These are phyloP conservation scores for Sequoia sempervirens DNA, from an alignment of 75 land plant genomes.

Conservation along the genomic window DNA sequence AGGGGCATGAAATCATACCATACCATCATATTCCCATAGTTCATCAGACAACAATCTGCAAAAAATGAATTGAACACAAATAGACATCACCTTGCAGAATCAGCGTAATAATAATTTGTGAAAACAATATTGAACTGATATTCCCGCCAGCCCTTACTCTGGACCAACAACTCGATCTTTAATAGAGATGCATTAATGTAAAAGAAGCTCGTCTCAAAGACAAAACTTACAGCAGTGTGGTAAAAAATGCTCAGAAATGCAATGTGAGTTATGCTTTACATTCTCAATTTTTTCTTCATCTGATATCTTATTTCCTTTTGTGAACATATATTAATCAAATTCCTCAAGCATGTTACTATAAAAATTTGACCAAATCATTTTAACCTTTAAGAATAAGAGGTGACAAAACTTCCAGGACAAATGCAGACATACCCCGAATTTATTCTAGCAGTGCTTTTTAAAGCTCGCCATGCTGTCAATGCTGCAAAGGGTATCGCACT, in stretches of 20 bases:
- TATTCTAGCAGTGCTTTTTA: slow-evolving; percentile 79
- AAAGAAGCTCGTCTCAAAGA: slow-evolving; percentile 5
- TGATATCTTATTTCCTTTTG: neutral
- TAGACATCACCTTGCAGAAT: neutral
- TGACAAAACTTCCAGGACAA: neutral
- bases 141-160: neutral
- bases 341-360: neutral
- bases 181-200: neutral
- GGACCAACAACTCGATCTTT: neutral
- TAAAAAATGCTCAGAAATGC: neutral
- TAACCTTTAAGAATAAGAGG: neutral
- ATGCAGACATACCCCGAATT: slow-evolving; percentile 55
- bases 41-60: neutral
- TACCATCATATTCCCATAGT: neutral
- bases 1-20: neutral
- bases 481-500: slow-evolving; percentile 99
- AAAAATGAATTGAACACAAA: neutral
- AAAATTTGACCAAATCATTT: neutral
- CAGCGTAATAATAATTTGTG: neutral
- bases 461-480: slow-evolving; percentile 96
- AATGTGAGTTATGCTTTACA: neutral
- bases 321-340: neutral
- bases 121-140: neutral
- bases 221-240: neutral
- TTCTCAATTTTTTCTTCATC: neutral